phyloP scores from a whole-genome alignment of 2,329 filamentous ascomycete species.

The Aureobasidium lini region DNA sequence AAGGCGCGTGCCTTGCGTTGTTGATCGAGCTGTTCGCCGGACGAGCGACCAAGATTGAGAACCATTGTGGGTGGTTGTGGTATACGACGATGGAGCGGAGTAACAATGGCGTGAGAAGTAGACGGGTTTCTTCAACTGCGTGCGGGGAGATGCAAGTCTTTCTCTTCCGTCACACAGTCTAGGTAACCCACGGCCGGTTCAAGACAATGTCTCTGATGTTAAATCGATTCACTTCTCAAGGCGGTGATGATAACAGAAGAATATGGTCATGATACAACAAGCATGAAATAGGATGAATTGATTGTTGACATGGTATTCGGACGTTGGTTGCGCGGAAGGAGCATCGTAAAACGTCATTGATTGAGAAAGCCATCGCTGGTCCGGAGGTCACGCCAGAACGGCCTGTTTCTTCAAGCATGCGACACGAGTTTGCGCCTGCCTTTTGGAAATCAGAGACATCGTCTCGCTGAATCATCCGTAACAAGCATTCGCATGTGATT shows the following conservation, averaged over 20 bases:
- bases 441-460: background rate
- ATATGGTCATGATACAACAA: background rate
- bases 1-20: slow-evolving; percentile 35
- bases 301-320: background rate
- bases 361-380: background rate
- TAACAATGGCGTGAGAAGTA: background rate
- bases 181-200: background rate
- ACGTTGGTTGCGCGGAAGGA: background rate
- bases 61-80: slow-evolving; percentile 19
- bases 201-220: background rate
- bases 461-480: background rate
- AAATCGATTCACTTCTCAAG: background rate
- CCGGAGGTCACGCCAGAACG: background rate
- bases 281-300: background rate
- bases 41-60: slow-evolving; percentile 22
- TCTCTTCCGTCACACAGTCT: background rate
- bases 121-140: background rate
- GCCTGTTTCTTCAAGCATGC: background rate
- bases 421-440: background rate
- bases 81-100: background rate
- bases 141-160: background rate
- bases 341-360: slow-evolving; percentile 2
- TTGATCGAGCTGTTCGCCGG: slow-evolving; percentile 29
- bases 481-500: background rate
- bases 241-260: background rate